Evolutionary conservation across 202 grass and related monocot species (phyloP), one percentile per base, ranked within the genome.

Genomic region (Saccharum hybrid): DNA sequence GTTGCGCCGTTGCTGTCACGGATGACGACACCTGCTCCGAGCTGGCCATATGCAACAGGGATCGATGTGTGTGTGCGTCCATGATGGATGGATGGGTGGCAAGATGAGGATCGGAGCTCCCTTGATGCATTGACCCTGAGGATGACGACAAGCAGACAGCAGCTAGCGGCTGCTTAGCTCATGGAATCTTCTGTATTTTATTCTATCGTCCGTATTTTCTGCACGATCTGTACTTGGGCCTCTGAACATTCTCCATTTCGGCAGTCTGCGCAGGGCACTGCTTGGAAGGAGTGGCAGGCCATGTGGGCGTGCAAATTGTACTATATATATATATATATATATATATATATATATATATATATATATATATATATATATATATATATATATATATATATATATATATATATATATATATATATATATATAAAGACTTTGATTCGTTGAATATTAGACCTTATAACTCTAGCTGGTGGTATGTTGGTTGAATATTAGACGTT

Each of bases 1-100:
- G 88, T 90, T 86, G 79, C 51, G 88, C 68, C 74, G 19, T 86
- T 82, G 31, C 6, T 79, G 88, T 90, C 74, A 86, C 6, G 15
- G 79, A 73, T 2, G 51, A 65, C 62, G 67, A 83, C 83, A 33
- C 31, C 61, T 23, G 66, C 59, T 18, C 33, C 1, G 79, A 69
- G 68, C 83, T 90, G 88, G 67, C 82, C 87, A 78, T 82, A 40
- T 78, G 83, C 72, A 66, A 64, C 76, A 49, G 34, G 71, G 22
- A 52, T 22, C 19, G 19, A 23, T 30, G 4, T 15, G 18, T 52
- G 48, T 16, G 15, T 48, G 33, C 39, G 48, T 52, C 48, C 48
- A 52, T 52, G 26, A 26, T 26, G 26, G 57, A 70, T 23, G 40
- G 10, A 0, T 19, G 18, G 51, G 18, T 56, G 52, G 52, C 52